Percentiles rank a stretch among this genome's conserved stretches.
phyloP scores from a whole-genome alignment of 768 basidiomycete species.

The Pisolithus tinctorius region DNA sequence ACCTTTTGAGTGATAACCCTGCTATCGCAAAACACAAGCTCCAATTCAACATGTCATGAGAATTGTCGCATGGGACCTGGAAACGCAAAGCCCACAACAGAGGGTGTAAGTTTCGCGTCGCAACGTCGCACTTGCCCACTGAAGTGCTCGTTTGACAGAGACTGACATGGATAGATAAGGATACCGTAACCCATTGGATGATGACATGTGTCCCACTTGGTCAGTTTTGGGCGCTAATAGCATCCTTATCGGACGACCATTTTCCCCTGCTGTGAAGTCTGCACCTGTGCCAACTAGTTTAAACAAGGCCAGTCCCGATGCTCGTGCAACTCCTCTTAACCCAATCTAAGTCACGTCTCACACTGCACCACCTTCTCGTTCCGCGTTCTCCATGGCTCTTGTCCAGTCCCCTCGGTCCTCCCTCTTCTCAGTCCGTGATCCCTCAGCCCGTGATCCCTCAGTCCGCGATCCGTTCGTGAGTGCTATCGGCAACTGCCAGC shows the following conservation, averaged over 20 bases:
- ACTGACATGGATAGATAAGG: slow-evolving; percentile 13
- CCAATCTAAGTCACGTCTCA: slow-evolving; percentile 1
- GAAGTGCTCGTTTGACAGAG: slow-evolving; percentile 1
- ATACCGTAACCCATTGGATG: slow-evolving; percentile 7
- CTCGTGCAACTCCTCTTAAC: slow-evolving; percentile 11
- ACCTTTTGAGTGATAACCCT: too few species aligned
- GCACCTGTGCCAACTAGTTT: not conserved
- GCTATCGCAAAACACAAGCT: too few species aligned
- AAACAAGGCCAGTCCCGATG: not conserved
- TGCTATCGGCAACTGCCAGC: not conserved
- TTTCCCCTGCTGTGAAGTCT: not conserved
- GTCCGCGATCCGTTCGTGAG: slow-evolving; percentile 10
- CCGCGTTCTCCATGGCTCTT: not conserved
- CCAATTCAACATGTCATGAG: too few species aligned
- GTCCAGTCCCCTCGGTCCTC: not conserved
- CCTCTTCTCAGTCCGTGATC: not conserved
- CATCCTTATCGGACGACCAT: slow-evolving; percentile 1
- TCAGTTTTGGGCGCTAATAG: not conserved
- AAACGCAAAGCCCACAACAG: not conserved
- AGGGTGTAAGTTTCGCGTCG: not conserved
- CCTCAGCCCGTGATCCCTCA: too few species aligned
- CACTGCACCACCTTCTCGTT: not conserved
- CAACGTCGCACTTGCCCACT: not conserved
- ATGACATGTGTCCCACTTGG: not conserved
- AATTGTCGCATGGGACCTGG: not conserved